Conservation (phyloP, 169 alveolate genomes). For the Eimeria acervulina region DNA sequence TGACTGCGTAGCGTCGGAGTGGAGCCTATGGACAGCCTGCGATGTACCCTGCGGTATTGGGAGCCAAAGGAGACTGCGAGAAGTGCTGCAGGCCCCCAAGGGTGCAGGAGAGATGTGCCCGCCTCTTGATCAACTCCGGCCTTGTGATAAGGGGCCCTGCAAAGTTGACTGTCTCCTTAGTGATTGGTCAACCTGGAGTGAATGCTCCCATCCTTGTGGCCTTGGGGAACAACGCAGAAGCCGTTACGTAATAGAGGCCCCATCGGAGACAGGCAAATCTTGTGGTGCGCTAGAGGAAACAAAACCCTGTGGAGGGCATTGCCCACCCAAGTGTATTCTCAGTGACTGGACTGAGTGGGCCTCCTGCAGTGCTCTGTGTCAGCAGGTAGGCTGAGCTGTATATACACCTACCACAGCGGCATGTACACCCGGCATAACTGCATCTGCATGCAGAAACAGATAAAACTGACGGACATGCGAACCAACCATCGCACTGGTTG, state of each 20-base stretch:
- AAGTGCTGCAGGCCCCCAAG: slow-evolving; percentile 76
- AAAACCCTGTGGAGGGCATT: slow-evolving; percentile 62
- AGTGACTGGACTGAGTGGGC: slow-evolving; percentile 84
- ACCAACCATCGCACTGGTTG: too few relatives aligned
- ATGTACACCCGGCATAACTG: neutral
- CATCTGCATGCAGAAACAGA: neutral
- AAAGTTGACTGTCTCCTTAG: slow-evolving; percentile 85
- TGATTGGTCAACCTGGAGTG: slow-evolving; percentile 87
- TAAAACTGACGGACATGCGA: too few relatives aligned
- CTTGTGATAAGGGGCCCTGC: slow-evolving; percentile 63
- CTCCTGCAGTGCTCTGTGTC: slow-evolving; percentile 68
- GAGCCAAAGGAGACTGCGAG: slow-evolving; percentile 82
- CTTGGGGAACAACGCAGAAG: slow-evolving; percentile 82
- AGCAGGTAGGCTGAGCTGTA: slow-evolving; percentile 53
- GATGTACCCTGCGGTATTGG: slow-evolving; percentile 87
- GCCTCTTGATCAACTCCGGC: slow-evolving; percentile 69
- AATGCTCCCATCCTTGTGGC: slow-evolving; percentile 87
- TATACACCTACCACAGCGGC: too few relatives aligned
- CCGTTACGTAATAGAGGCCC: slow-evolving; percentile 67
- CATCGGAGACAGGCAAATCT: neutral
- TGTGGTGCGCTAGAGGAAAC: slow-evolving; percentile 71
- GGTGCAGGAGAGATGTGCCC: slow-evolving; percentile 82
- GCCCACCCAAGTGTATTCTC: slow-evolving; percentile 72
- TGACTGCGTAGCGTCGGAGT: slow-evolving; percentile 86
- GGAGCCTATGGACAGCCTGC: slow-evolving; percentile 88